Conservation (phyloP, 176 grass and related monocot species). For the Aegilops umbellulata region DNA sequence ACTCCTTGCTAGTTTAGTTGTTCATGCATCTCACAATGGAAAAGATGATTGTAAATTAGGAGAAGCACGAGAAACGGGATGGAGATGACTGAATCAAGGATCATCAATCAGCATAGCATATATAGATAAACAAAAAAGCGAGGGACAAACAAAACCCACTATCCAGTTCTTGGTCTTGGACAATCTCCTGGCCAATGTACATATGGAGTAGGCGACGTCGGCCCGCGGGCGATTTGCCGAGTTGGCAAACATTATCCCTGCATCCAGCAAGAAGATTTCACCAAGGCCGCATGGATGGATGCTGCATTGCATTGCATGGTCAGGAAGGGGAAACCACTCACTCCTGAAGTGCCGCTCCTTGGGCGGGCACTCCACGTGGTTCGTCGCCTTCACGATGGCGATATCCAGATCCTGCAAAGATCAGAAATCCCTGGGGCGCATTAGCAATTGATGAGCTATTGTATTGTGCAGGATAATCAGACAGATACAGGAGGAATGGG, state of each 20-base stretch:
- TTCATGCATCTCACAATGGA: background rate
- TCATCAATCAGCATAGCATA: too few relatives aligned
- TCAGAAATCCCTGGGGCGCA: background rate
- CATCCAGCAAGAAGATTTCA: background rate
- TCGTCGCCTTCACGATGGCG: conserved; percentile 94
- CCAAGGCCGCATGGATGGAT: background rate
- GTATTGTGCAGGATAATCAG: background rate
- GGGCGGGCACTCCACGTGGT: conserved; percentile 90
- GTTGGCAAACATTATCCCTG: conserved; percentile 75
- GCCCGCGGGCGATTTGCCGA: conserved; percentile 59
- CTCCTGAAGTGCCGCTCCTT: conserved; percentile 92
- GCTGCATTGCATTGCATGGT: too few relatives aligned
- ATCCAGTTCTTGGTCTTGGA: conserved; percentile 95
- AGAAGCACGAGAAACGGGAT: background rate
- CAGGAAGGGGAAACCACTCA: conserved; percentile 44
- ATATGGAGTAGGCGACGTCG: conserved; percentile 90
- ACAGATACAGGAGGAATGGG: too few relatives aligned
- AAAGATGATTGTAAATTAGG: too few relatives aligned
- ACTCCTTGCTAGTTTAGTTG: background rate
- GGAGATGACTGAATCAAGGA: background rate
- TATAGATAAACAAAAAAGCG: background rate
- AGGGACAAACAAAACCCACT: conserved; percentile 49
- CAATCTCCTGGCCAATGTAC: conserved; percentile 66
- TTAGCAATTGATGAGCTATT: background rate
- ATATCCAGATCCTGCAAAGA: conserved; percentile 80